Percentiles rank a stretch among this genome's conserved stretches.
Conservation (phyloP, 2,329 filamentous ascomycete species). For the Cladosporium velox region DNA sequence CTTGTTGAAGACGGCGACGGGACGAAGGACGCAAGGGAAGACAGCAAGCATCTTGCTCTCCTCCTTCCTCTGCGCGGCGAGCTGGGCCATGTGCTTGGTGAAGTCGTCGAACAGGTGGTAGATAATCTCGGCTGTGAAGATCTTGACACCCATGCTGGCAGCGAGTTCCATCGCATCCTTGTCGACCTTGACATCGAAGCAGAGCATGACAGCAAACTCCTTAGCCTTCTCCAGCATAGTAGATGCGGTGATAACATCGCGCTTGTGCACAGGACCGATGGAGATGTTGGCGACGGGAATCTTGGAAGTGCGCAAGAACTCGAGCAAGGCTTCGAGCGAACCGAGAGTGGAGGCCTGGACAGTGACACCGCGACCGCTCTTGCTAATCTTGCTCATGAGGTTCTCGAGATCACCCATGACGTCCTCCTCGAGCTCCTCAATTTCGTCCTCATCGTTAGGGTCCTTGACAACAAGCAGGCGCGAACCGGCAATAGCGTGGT, state of each 20-base stretch:
- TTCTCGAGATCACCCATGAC: slow-evolving; percentile 93
- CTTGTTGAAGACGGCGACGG: slow-evolving; percentile 98
- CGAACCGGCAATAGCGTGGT: slow-evolving; percentile 94
- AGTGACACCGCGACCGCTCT: slow-evolving; percentile 88
- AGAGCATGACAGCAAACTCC: slow-evolving; percentile 98
- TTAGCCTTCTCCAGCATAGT: slow-evolving; percentile 95
- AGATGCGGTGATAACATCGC: slow-evolving; percentile 90
- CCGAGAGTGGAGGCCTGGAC: slow-evolving; percentile 97
- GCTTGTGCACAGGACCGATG: slow-evolving; percentile 96
- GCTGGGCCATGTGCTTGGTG: slow-evolving; percentile 87
- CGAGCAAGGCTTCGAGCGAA: slow-evolving; percentile 90
- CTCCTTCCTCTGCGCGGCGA: slow-evolving; percentile 90
- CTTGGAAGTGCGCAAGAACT: slow-evolving; percentile 94
- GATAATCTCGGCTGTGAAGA: slow-evolving; percentile 98
- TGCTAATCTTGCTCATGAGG: slow-evolving; percentile 87
- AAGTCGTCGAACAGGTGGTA: slow-evolving; percentile 98
- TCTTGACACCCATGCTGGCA: slow-evolving; percentile 91
- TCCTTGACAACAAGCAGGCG: slow-evolving; percentile 90
- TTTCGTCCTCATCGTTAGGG: slow-evolving; percentile 76
- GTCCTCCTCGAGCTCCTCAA: slow-evolving; percentile 90
- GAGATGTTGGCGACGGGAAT: slow-evolving; percentile 97
- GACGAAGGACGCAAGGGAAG: slow-evolving; percentile 88
- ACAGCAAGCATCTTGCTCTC: slow-evolving; percentile 94
- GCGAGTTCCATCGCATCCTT: slow-evolving; percentile 92
- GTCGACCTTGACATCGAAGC: slow-evolving; percentile 99